Base-by-base conservation (phyloP, 345 rosid species). In the Eucalyptus polyanthemos region DNA sequence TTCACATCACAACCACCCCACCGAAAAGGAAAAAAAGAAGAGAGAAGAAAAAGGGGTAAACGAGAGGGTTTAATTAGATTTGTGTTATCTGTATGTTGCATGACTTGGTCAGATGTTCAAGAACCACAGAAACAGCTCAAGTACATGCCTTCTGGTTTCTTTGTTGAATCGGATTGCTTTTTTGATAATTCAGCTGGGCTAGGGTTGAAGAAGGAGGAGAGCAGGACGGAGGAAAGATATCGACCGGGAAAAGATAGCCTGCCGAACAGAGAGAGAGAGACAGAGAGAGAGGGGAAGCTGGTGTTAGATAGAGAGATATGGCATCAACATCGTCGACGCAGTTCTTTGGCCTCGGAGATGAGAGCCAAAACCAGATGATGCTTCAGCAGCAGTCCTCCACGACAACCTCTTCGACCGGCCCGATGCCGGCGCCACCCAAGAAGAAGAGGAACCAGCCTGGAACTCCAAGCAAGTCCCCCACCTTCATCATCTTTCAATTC, bases 391-490 rank as follows among this genome's bases (percentile, higher is more conserved):
- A 92, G 88, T 94, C 95, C 50, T 93, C 93, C 89, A 83, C 87
- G 34, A 80, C 90, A 54, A 81, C 93, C 86, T 89, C 92, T 80
- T 89, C 95, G 50, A 91, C 95, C 45, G 91, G 92, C 89, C 93
- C 92, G 62, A 80, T 90, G n/a, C 85, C 91, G 13, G 91, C 15
- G 86, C 95, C 95, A 22, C 96, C 90, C 53, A 96, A 94, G 95
- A 96, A 93, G 88, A 94, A 92, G 92, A 94, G 97, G 93, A 95
- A 96, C 88, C 98, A 96, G 88, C 96, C 97, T 21, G 98, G 98
- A 92, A 94, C 92, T 72, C 96, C 98, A 92, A 92, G 98, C 94
- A 96, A 95, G 96, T 95, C 85, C 86, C 95, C 90, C 92, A 54
- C 72, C 69, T 16, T 80, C 40, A 54, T 51, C 44, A 24, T 87